A percentile compares a stretch with the other conserved stretches of the same genome.
phyloP scores from a whole-genome alignment of 2,329 filamentous ascomycete species.

The Alternaria incomplexa region DNA sequence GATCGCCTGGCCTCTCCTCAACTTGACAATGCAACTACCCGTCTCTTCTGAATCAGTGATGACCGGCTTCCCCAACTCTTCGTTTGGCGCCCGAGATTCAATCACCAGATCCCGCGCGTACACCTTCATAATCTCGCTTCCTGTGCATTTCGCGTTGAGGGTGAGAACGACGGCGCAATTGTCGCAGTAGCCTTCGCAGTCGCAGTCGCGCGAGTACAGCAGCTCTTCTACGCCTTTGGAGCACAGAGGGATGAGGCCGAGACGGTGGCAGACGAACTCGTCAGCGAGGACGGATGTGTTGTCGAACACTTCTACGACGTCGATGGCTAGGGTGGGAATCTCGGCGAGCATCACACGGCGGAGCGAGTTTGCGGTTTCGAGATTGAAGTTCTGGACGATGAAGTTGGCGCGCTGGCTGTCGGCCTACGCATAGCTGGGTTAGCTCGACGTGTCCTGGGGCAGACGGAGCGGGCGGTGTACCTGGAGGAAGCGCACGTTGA shows the following conservation, averaged over 20 bases:
- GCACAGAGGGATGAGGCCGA: slow-evolving; percentile 87
- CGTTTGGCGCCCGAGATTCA: slow-evolving; percentile 71
- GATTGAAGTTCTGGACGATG: slow-evolving; percentile 85
- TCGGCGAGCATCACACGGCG: slow-evolving; percentile 91
- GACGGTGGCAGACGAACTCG: slow-evolving; percentile 91
- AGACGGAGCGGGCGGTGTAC: slow-evolving; percentile 36
- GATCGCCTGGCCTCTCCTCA: slow-evolving; percentile 87
- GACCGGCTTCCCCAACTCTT: slow-evolving; percentile 78
- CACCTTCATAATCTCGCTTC: slow-evolving; percentile 89
- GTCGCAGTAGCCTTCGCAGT: slow-evolving; percentile 94
- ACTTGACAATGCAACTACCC: slow-evolving; percentile 86
- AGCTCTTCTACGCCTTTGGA: slow-evolving; percentile 82
- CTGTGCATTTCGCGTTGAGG: slow-evolving; percentile 83
- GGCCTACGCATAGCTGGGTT: slow-evolving; percentile 61
- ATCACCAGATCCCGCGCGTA: slow-evolving; percentile 89
- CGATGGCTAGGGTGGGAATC: slow-evolving; percentile 92
- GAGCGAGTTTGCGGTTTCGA: slow-evolving; percentile 90
- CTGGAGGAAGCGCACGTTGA: slow-evolving; percentile 48
- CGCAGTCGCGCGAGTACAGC: slow-evolving; percentile 90
- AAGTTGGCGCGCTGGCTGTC: slow-evolving; percentile 86
- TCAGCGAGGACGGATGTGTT: slow-evolving; percentile 97
- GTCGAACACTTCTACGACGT: slow-evolving; percentile 87
- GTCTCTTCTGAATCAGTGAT: slow-evolving; percentile 82
- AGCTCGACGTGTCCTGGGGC: slow-evolving; percentile 13
- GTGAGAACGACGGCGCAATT: slow-evolving; percentile 85